These are phyloP conservation scores for Phytophthora parvispora DNA, from an alignment of 352 stramenopile genomes.

Conservation along the genomic window DNA sequence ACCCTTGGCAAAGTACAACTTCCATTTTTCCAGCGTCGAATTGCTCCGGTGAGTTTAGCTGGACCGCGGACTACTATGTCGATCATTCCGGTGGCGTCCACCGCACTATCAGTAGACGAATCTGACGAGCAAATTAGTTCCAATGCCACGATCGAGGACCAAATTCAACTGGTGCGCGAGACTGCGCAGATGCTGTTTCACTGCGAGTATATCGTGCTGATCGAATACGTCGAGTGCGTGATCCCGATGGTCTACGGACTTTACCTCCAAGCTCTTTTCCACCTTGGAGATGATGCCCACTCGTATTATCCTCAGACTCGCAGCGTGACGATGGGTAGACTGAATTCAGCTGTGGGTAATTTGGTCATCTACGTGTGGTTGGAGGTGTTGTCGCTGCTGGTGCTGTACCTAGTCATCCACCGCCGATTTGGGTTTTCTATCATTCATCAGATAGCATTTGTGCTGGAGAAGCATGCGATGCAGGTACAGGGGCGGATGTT, in stretches of 20 bases:
- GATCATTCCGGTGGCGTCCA: background rate
- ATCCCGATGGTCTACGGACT: constrained; percentile 19
- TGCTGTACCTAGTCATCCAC: constrained; percentile 7
- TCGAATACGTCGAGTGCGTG: constrained; percentile 28
- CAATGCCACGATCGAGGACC: background rate
- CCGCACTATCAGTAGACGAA: background rate
- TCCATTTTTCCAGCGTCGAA: background rate
- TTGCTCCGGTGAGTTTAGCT: background rate
- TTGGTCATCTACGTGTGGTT: constrained; percentile 2
- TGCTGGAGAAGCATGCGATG: constrained; percentile 36
- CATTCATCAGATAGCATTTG: constrained; percentile 39
- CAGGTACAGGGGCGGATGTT: constrained; percentile 31
- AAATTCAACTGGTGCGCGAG: constrained; percentile 5
- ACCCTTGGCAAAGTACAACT: background rate
- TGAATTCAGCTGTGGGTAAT: constrained; percentile 1
- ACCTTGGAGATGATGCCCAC: constrained; percentile 8
- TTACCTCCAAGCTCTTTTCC: constrained; percentile 29
- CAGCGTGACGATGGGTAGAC: constrained; percentile 1
- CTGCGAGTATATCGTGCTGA: constrained; percentile 26
- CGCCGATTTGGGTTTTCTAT: constrained; percentile 24
- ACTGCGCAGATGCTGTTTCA: constrained; percentile 22
- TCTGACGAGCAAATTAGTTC: background rate
- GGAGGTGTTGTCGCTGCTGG: constrained; percentile 3
- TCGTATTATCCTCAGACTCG: constrained; percentile 10
- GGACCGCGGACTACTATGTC: background rate